Percentiles rank a stretch among this genome's conserved stretches.
phyloP scores from a whole-genome alignment of 2,329 filamentous ascomycete species.

The Graphiopsis chlorocephala region DNA sequence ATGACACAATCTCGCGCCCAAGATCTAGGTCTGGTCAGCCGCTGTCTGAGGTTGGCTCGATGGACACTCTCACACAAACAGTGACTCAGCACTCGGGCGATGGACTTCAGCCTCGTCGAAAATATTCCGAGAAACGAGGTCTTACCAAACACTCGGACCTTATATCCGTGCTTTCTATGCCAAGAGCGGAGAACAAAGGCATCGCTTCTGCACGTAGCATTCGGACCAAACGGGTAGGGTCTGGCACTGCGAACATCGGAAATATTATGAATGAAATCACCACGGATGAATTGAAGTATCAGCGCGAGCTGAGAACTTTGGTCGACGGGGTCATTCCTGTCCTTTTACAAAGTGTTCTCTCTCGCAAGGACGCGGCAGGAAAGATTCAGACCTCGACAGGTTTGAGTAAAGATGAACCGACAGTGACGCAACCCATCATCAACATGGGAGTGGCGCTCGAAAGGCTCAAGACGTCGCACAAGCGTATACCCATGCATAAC shows the following conservation, averaged over 20 bases:
- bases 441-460: conserved; percentile 91
- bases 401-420: conserved; percentile 53
- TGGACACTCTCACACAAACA: conserved; percentile 47
- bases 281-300: conserved; percentile 82
- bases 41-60: conserved; percentile 60
- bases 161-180: conserved; percentile 83
- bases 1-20: background rate
- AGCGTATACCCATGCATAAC: conserved; percentile 72
- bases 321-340: conserved; percentile 96
- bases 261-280: conserved; percentile 78
- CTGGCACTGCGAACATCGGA: conserved; percentile 64
- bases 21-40: conserved; percentile 17
- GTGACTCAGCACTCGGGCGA: conserved; percentile 32
- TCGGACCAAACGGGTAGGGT: conserved; percentile 66
- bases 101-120: conserved; percentile 30
- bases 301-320: conserved; percentile 84
- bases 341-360: conserved; percentile 78
- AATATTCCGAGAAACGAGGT: conserved; percentile 62
- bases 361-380: conserved; percentile 58
- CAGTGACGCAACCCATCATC: conserved; percentile 80
- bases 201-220: conserved; percentile 76
- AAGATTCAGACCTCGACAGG: conserved; percentile 27
- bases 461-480: conserved; percentile 76
- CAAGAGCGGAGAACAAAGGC: conserved; percentile 62
- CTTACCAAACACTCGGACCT: conserved; percentile 91